Base-by-base conservation (phyloP, 352 stramenopile species). In the Blastocystis sp. region DNA sequence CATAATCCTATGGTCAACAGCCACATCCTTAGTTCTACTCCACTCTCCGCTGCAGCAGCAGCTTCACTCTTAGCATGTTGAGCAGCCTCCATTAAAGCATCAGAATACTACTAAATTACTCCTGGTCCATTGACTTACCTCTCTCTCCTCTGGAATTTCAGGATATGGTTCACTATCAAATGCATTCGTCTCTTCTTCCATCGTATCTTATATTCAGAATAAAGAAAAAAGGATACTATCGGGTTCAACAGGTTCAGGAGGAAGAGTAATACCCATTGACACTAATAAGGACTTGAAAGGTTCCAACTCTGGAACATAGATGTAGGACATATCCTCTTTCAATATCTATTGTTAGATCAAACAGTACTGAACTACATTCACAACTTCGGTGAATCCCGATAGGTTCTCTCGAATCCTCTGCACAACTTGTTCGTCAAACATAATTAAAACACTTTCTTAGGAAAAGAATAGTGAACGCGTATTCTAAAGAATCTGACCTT, bases 61-160 rank as follows among this genome's bases (percentile, higher is more conserved):
- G 62, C 62, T 35, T 75, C 9, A 53, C 62, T 42, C 62, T 75
- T 75, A 5, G 62, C 62, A 15, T 19, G 13, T 13, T 75, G 62
- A 75, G 62, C 62, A 33, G 62, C 62, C 6, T 75, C 62, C 62
- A 75, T 75, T 24, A 75, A 75, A 5, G 35, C 62, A 42, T 75
- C 62, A 3, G 62, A 75, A 35, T 75, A 75, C 62, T 75, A 75
- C 5, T 7, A 6, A 75, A 53, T n/a, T 11, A n/a, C 35, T 53
- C 24, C 11, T 42, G n/a, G 11, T 37, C 19, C 7, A 5, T 53
- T 53, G 2, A 27, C 6, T 13, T 1, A 75, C 62, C 0, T 75
- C 62, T 75, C 40, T 75, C 4, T 35, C 62, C 27, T 75, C 62
- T 53, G 62, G 62, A 42, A 75, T 75, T 13, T 75, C 62, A 11